Conservation (phyloP, 495 filamentous ascomycete genomes). For the Tuber umbilicatum region DNA sequence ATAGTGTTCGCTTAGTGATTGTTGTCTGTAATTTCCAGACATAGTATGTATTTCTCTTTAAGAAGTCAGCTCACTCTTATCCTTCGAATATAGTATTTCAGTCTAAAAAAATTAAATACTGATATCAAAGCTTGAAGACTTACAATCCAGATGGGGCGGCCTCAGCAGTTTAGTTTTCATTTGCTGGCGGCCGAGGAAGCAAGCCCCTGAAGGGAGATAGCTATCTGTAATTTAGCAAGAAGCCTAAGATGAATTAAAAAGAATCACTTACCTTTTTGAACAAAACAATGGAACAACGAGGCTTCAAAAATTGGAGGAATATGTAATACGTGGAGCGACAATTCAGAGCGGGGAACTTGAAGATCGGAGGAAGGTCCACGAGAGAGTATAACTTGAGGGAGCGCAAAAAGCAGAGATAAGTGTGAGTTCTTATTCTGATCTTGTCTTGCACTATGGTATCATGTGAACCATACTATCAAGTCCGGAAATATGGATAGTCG, state of each 20-base stretch:
- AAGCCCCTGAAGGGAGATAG: background rate
- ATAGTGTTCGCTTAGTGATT: background rate
- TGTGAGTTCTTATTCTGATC: background rate
- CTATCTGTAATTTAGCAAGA: background rate
- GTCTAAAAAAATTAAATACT: background rate
- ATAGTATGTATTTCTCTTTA: background rate
- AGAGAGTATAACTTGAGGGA: background rate
- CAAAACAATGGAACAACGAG: too few species aligned
- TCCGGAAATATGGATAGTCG: too few species aligned
- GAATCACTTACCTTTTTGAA: background rate
- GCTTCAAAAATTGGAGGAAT: background rate
- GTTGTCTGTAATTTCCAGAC: background rate
- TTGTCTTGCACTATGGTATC: background rate
- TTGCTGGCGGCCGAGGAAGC: background rate
- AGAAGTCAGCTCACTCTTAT: background rate
- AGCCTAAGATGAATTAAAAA: background rate
- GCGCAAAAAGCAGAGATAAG: background rate
- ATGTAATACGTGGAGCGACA: background rate
- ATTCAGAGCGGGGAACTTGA: background rate
- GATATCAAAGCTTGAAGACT: background rate
- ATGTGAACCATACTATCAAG: too few species aligned
- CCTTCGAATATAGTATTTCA: background rate
- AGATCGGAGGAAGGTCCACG: background rate
- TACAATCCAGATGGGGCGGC: background rate
- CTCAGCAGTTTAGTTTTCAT: background rate